These are phyloP conservation scores for Murraya koenigii DNA, from an alignment of 345 rosid genomes.

Conservation along the genomic window DNA sequence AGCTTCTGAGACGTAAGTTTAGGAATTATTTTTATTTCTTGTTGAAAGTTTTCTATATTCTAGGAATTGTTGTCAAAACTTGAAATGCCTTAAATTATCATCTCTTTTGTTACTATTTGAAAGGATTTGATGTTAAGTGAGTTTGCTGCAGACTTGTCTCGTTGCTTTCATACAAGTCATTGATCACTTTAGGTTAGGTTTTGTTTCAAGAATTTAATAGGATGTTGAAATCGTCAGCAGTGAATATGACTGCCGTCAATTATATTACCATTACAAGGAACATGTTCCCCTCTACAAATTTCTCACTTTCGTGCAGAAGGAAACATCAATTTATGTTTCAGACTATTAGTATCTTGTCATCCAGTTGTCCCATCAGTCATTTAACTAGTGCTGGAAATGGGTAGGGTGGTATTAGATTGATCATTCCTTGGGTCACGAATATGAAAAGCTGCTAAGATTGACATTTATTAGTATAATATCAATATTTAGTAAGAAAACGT, in stretches of 20 bases:
- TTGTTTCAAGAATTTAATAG: not conserved
- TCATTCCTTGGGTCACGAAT: not conserved
- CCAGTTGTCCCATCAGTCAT: not conserved
- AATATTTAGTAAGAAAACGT: not conserved
- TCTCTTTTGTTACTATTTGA: not conserved
- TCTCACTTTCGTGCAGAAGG: not conserved
- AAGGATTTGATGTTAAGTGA: not conserved
- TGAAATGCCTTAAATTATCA: not conserved
- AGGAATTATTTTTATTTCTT: not conserved
- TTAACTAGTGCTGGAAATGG: not conserved
- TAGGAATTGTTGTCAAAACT: not conserved
- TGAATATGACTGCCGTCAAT: not conserved
- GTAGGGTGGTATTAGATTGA: not conserved
- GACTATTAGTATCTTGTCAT: not conserved
- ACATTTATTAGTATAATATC: not conserved
- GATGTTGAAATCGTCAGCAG: not conserved
- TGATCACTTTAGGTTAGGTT: not conserved
- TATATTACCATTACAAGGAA: not conserved
- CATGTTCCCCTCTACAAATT: not conserved
- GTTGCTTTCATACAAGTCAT: not conserved
- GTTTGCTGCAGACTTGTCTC: not conserved
- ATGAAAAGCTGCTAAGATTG: not conserved
- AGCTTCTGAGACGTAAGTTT: conserved; percentile 87
- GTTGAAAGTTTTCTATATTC: not conserved
- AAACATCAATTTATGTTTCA: not conserved